Percentiles rank a stretch among this genome's conserved stretches.
Conservation (phyloP, 2,329 filamentous ascomycete species). For the Ambrosiella cleistominuta region DNA sequence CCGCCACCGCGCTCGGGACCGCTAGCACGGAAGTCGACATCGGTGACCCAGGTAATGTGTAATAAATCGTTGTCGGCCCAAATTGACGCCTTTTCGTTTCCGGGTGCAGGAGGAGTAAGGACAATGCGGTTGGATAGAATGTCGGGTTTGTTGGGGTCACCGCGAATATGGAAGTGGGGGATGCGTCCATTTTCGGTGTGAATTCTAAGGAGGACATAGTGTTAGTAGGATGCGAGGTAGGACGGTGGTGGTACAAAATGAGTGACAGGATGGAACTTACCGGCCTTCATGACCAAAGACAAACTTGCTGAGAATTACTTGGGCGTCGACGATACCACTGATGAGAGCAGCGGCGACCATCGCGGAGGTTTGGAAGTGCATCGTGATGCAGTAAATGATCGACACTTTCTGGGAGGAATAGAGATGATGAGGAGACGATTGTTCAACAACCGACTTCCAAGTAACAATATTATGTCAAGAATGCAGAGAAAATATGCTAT, state of each 20-base stretch:
- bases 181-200: conserved; percentile 37
- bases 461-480: background rate
- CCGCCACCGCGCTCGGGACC: conserved; percentile 74
- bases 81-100: conserved; percentile 65
- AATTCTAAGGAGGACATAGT: conserved; percentile 30
- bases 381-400: conserved; percentile 5
- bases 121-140: conserved; percentile 79
- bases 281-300: conserved; percentile 59
- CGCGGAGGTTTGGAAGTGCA: conserved; percentile 12
- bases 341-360: conserved; percentile 9
- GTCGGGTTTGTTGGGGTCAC: conserved; percentile 38
- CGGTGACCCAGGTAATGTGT: conserved; percentile 57
- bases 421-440: background rate
- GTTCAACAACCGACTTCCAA: background rate
- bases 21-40: conserved; percentile 73
- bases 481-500: background rate
- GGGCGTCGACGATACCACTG: conserved; percentile 35
- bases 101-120: conserved; percentile 73
- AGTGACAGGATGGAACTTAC: conserved; percentile 23
- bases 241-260: conserved; percentile 2
- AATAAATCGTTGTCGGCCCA: conserved; percentile 54
- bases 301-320: conserved; percentile 52
- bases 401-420: background rate
- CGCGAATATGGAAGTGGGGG: conserved; percentile 37
- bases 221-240: background rate